phyloP scores from a whole-genome alignment of 2,329 filamentous ascomycete genomes.

The Alternaria atra region DNA sequence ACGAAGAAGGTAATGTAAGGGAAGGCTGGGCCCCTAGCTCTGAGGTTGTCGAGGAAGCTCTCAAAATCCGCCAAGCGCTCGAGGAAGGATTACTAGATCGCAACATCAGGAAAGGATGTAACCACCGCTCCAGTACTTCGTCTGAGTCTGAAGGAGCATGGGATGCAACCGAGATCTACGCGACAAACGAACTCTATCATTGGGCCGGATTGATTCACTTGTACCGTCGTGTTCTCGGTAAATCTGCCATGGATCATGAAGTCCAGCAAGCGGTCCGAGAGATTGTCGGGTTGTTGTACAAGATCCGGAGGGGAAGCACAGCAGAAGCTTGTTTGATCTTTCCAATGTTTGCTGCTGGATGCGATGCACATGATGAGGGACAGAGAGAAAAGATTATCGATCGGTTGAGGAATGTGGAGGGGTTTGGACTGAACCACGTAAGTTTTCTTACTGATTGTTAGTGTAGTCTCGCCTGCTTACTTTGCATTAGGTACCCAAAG shows the following conservation, averaged over 20 bases:
- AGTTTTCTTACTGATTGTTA: conserved; percentile 28
- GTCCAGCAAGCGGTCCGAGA: conserved; percentile 71
- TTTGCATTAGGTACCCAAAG: conserved; percentile 62
- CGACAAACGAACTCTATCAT: conserved; percentile 81
- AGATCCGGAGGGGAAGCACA: conserved; percentile 71
- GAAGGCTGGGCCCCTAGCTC: conserved; percentile 67
- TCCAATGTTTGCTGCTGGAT: conserved; percentile 84
- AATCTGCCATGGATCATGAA: conserved; percentile 63
- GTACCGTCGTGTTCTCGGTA: conserved; percentile 75
- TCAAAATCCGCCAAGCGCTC: conserved; percentile 68
- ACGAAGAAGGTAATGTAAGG: conserved; percentile 60
- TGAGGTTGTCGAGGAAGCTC: conserved; percentile 65
- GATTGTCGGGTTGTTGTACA: conserved; percentile 69
- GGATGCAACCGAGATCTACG: conserved; percentile 71
- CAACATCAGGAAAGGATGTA: conserved; percentile 53
- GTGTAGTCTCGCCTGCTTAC: neutral
- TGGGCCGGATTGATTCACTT: conserved; percentile 81
- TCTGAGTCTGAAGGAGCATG: conserved; percentile 56
- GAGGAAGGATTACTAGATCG: conserved; percentile 59
- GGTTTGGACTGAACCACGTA: conserved; percentile 79
- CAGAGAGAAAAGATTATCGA: conserved; percentile 70
- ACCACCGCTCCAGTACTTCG: conserved; percentile 48
- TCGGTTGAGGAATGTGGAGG: conserved; percentile 73
- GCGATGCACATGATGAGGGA: conserved; percentile 68
- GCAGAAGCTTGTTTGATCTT: conserved; percentile 81